These are phyloP conservation scores for Diversispora epigaea DNA, from an alignment of 192 early-diverging fungal species.

Conservation along the genomic window DNA sequence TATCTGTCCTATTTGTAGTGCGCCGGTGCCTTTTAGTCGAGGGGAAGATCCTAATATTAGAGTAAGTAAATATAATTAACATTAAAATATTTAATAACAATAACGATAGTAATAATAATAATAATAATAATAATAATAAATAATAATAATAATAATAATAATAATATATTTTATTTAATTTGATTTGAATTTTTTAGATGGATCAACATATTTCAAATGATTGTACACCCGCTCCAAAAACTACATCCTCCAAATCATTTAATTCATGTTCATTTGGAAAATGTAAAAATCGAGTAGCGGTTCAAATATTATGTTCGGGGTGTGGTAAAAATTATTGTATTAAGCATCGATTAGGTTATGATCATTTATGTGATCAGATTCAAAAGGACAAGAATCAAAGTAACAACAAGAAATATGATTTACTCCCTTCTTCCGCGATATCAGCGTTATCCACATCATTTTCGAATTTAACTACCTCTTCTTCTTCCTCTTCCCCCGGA, in stretches of 20 bases:
- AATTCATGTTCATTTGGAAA: conserved; percentile 61
- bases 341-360: conserved; percentile 72
- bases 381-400: conserved; percentile 9
- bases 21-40: conserved; percentile 67
- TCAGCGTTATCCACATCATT: no score
- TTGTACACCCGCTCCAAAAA: conserved; percentile 51
- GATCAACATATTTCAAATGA: conserved; percentile 64
- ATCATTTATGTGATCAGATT: conserved; percentile 62
- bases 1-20: conserved; percentile 72
- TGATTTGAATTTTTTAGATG: conserved; percentile 38
- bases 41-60: conserved; percentile 74
- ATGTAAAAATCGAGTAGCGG: conserved; percentile 67
- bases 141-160: background rate
- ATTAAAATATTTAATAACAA: no score
- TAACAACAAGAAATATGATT: background rate
- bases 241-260: conserved; percentile 48
- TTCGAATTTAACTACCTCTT: no score
- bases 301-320: conserved; percentile 64
- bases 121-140: background rate
- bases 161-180: background rate
- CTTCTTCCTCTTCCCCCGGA: no score
- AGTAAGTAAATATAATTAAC: conserved; percentile 31
- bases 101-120: no score
- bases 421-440: background rate
- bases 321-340: conserved; percentile 74